Conservation (phyloP, 2,329 filamentous ascomycete species). For the Sporothrix brunneoviolacea region DNA sequence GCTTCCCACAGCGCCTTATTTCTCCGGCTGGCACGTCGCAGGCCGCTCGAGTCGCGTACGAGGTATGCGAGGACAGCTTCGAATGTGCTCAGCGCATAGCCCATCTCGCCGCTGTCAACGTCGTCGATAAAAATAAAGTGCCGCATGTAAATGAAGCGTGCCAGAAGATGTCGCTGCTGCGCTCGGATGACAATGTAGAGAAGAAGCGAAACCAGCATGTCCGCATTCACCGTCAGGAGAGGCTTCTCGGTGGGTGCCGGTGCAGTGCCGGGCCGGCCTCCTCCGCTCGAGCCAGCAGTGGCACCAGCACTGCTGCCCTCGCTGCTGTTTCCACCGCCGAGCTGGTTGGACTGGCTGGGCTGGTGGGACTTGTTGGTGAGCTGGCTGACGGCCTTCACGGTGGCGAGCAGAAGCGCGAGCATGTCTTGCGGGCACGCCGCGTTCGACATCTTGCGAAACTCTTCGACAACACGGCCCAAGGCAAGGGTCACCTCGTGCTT, state of each 20-base stretch:
- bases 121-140: constrained; percentile 98
- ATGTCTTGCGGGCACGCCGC: constrained; percentile 82
- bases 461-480: constrained; percentile 71
- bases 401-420: constrained; percentile 72
- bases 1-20: constrained; percentile 89
- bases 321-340: not conserved
- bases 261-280: constrained; percentile 12
- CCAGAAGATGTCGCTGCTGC: constrained; percentile 79
- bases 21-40: constrained; percentile 76
- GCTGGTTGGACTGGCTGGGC: no score
- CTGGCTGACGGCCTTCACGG: constrained; percentile 75
- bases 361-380: constrained; percentile 44
- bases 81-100: constrained; percentile 91
- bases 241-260: constrained; percentile 39
- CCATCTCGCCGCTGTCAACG: constrained; percentile 91
- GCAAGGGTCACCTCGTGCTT: constrained; percentile 77
- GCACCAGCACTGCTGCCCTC: not conserved
- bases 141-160: constrained; percentile 86
- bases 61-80: constrained; percentile 91
- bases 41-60: constrained; percentile 68
- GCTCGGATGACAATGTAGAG: constrained; percentile 89
- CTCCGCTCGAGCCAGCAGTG: not conserved
- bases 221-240: constrained; percentile 65
- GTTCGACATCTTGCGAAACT: constrained; percentile 77
- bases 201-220: constrained; percentile 85